Base-by-base conservation (phyloP, 1,284 basidiomycete species). In the Pterula multifida region DNA sequence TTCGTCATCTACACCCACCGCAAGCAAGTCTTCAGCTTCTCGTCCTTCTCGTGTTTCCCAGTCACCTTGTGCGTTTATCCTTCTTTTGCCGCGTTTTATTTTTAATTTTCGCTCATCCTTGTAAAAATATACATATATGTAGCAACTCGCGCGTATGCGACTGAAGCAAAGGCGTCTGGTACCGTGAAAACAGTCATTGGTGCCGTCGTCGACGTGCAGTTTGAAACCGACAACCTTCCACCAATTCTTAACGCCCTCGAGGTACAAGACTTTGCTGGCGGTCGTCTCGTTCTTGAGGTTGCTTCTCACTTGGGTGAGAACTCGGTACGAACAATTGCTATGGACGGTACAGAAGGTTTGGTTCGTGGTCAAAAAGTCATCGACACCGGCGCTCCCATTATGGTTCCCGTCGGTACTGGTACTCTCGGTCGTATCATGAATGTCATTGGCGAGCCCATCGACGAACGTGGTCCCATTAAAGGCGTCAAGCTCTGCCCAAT, bases 261-360 rank as follows among this genome's bases (percentile, higher is more conserved):
- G 73, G 93, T 98, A 54, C 86, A 92, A 69, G 84, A 88, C 68
- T 93, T 93, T 76, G 73, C 76, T 55, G 89, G 90, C 64, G 90
- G 90, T 66, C 88, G 90, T 68, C 88, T 96, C 66, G 91, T 96
- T 58, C 88, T 95, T 57, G 92, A 95, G 74, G 92, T 95, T 61
- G 90, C 95, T 54, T 91, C 93, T 60, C 95, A 98, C 70, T 78
- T 98, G 56, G 95, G 95, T 70, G 95, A 96, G 78, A 97, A 97
- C 82, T 90, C 93, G 46, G 92, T 96, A 68, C 90, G 94, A 62
- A 91, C 88, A 68, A 93, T 94, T 80, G 90, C 90, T 60, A 94
- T 94, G 90, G 94, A 97, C 69, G 94, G 94, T 85, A 98, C 95
- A 55, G 95, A 97, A 72, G 95, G 95, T 91, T 90, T 98, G 64